phyloP scores from a whole-genome alignment of 2,329 filamentous ascomycete species.

The Xylariaceae sp. region DNA sequence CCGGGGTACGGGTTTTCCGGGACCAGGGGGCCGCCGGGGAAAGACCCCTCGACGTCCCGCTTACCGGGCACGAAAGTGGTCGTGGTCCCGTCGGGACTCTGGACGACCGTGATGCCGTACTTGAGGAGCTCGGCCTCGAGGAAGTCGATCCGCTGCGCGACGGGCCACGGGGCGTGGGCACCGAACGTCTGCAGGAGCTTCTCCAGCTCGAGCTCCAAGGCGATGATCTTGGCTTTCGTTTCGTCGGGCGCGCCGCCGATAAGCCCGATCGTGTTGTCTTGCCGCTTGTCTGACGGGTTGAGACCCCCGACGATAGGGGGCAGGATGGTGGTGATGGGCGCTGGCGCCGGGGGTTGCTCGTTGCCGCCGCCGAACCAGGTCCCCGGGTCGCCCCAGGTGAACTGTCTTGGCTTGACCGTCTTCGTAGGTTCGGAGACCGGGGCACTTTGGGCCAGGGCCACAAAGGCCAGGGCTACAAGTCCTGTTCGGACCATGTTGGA shows the following conservation, averaged over 20 bases:
- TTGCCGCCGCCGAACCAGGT: constrained; percentile 23
- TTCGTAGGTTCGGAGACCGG: constrained; percentile 33
- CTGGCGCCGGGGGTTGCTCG: background rate
- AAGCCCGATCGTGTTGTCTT: constrained; percentile 25
- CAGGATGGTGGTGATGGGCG: constrained; percentile 21
- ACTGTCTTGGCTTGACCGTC: constrained; percentile 26
- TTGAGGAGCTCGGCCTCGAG: constrained; percentile 36
- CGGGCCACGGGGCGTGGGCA: constrained; percentile 23
- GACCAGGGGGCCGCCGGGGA: constrained; percentile 37
- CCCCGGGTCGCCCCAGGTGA: constrained; percentile 27
- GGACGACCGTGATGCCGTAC: constrained; percentile 41
- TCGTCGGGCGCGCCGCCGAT: constrained; percentile 24
- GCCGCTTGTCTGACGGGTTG: constrained; percentile 22
- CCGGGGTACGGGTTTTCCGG: constrained; percentile 35
- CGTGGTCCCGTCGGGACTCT: constrained; percentile 39
- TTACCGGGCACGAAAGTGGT: constrained; percentile 39
- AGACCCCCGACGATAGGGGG: constrained; percentile 20
- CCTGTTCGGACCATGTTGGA: constrained; percentile 30
- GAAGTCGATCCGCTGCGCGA: constrained; percentile 27
- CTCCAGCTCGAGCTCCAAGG: constrained; percentile 36
- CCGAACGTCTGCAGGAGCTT: constrained; percentile 32
- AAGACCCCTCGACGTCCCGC: constrained; percentile 20
- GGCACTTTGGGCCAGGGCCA: constrained; percentile 31
- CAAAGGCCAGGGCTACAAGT: constrained; percentile 33
- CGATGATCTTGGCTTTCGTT: constrained; percentile 31